Evolutionary conservation across 768 basidiomycete species (phyloP).

Genomic region (Mycena maculata): DNA sequence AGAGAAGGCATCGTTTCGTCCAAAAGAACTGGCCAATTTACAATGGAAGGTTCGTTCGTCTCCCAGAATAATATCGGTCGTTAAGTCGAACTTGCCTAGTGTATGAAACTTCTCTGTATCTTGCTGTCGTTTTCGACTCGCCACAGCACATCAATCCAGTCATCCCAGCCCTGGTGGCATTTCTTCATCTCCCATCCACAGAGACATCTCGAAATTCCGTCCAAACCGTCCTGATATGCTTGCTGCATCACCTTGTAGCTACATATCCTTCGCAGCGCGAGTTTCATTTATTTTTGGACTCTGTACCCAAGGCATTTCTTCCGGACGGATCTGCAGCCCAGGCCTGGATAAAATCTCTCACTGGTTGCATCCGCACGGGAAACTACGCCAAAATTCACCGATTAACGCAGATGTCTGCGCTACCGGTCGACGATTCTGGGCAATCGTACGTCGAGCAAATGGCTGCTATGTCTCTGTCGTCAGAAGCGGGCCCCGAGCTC

Average conservation of each 20-base stretch:
- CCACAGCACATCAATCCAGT: slow-evolving; percentile 72
- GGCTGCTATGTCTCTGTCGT: neutral
- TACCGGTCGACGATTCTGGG: slow-evolving; percentile 26
- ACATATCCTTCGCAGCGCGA: slow-evolving; percentile 74
- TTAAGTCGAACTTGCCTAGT: slow-evolving; percentile 52
- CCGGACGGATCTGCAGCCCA: slow-evolving; percentile 48
- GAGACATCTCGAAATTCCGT: slow-evolving; percentile 39
- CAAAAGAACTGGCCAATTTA: slow-evolving; percentile 67
- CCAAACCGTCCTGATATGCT: slow-evolving; percentile 57
- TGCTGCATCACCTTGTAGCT: slow-evolving; percentile 67
- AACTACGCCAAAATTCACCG: slow-evolving; percentile 67
- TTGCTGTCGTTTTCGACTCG: slow-evolving; percentile 71
- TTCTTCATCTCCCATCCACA: slow-evolving; percentile 52
- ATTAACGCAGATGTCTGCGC: slow-evolving; percentile 47
- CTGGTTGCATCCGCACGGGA: slow-evolving; percentile 61
- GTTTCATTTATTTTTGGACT: slow-evolving; percentile 59
- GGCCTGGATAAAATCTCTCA: slow-evolving; percentile 65
- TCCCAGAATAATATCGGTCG: neutral
- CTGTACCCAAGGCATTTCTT: slow-evolving; percentile 55
- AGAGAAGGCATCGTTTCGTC: slow-evolving; percentile 79
- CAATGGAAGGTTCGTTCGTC: slow-evolving; percentile 68
- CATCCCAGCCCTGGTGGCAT: slow-evolving; percentile 67
- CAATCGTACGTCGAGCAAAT: neutral
- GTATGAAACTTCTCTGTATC: slow-evolving; percentile 78
- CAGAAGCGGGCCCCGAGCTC: slow-evolving; percentile 37